Conservation (phyloP, 2,329 filamentous ascomycete species). For the Pseudogymnoascus sp. region DNA sequence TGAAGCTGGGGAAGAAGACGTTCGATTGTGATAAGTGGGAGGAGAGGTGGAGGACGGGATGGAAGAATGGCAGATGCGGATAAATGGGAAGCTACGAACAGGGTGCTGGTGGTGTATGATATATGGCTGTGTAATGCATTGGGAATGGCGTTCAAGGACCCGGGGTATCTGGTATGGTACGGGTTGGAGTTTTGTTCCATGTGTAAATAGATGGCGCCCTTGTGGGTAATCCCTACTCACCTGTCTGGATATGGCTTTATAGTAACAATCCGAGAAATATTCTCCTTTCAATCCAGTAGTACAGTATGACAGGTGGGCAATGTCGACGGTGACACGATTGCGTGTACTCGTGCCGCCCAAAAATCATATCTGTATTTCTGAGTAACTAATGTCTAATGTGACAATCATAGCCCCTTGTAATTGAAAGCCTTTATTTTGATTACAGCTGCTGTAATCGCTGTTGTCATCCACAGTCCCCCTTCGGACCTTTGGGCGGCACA, state of each 20-base stretch:
- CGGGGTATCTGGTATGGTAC: neutral
- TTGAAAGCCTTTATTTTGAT: too few species aligned
- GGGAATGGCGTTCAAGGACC: neutral
- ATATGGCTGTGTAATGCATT: neutral
- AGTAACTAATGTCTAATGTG: too few species aligned
- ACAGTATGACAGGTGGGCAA: neutral
- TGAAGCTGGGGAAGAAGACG: conserved; percentile 78
- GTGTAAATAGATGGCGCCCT: neutral
- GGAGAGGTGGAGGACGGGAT: conserved; percentile 89
- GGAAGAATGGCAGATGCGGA: conserved; percentile 51
- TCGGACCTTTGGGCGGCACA: neutral
- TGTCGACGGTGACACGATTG: neutral
- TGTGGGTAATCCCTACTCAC: neutral
- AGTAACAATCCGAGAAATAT: neutral
- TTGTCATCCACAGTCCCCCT: too few species aligned
- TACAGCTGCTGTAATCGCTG: too few species aligned
- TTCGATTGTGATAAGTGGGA: conserved; percentile 92
- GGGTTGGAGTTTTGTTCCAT: neutral
- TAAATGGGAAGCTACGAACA: neutral
- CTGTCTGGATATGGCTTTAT: neutral
- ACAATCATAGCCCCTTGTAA: too few species aligned
- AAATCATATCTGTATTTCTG: too few species aligned
- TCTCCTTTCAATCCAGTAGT: neutral
- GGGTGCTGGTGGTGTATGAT: conserved; percentile 1
- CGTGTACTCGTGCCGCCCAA: neutral